Evolutionary conservation across 345 rosid genomes (phyloP).

Genomic region (Eucalyptus shirleyi): DNA sequence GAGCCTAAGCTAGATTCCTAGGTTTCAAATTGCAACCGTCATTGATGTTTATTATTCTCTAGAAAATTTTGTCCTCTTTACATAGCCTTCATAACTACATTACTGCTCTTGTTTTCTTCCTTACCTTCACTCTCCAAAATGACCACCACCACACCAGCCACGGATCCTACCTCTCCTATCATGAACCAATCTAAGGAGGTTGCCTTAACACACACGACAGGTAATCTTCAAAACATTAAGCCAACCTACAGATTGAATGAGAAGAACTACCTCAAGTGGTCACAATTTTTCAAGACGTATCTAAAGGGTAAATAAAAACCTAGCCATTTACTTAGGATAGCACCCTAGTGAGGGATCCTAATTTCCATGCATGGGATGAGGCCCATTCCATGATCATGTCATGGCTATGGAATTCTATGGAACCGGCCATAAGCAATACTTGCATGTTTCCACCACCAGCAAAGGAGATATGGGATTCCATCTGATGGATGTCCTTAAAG

Average conservation of each 20-base stretch:
- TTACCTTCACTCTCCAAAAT: background rate
- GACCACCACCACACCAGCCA: background rate
- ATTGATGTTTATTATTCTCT: too few relatives aligned
- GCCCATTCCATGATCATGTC: background rate
- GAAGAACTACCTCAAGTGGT: background rate
- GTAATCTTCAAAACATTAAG: background rate
- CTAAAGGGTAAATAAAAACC: background rate
- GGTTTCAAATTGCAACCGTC: too few relatives aligned
- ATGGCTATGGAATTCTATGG: background rate
- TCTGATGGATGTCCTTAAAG: too few relatives aligned
- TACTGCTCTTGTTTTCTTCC: background rate
- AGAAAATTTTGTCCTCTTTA: too few relatives aligned
- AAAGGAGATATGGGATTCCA: background rate
- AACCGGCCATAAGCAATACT: background rate
- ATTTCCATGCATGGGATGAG: background rate
- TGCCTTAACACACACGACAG: fast-evolving
- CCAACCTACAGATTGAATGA: background rate
- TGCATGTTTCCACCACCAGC: background rate
- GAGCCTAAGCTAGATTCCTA: too few relatives aligned
- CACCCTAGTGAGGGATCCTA: background rate
- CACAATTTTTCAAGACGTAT: background rate
- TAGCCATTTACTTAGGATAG: fast-evolving
- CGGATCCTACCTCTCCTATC: background rate
- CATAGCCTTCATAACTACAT: fast-evolving
- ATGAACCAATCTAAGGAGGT: background rate